A percentile compares a stretch with the other conserved stretches of the same genome.
These are phyloP conservation scores for Pneumocystis jirovecii DNA, from an alignment of 1,139 yeast species.

Conservation along the genomic window DNA sequence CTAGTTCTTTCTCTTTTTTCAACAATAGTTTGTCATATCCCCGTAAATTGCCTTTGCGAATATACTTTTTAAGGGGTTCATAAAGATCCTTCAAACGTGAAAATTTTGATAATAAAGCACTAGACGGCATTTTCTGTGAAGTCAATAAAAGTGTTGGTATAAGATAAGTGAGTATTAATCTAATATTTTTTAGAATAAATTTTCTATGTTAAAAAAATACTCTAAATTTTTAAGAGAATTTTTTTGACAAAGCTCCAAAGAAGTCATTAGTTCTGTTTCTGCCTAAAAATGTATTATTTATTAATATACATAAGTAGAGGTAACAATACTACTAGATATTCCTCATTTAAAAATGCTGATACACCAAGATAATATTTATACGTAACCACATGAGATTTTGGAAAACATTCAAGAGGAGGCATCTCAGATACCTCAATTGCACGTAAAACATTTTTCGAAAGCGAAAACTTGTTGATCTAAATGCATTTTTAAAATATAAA, in stretches of 20 bases:
- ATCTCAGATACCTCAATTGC: conserved; percentile 51
- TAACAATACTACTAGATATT: conserved; percentile 26
- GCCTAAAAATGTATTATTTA: conserved; percentile 22
- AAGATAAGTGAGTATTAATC: background rate
- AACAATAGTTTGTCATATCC: conserved; percentile 34
- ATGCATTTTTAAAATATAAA: conserved; percentile 20
- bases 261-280: conserved; percentile 34
- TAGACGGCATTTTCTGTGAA: background rate
- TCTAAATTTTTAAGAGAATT: conserved; percentile 24
- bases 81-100: conserved; percentile 26
- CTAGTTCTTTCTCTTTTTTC: conserved; percentile 35
- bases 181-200: background rate
- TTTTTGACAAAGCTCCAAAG: conserved; percentile 29
- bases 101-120: background rate
- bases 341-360: conserved; percentile 46
- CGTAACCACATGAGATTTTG: conserved; percentile 41
- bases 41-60: conserved; percentile 41
- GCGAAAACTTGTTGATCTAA: conserved; percentile 49
- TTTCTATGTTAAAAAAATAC: conserved; percentile 9
- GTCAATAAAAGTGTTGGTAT: conserved; percentile 1
- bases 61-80: conserved; percentile 34
- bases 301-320: background rate
- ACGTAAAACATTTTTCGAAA: conserved; percentile 65
- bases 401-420: conserved; percentile 33
- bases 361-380: conserved; percentile 56